Percentiles rank a stretch among this genome's conserved stretches.
Evolutionary conservation across 164 flowering plant genomes (phyloP).

Genomic region (Warburgia ugandensis): DNA sequence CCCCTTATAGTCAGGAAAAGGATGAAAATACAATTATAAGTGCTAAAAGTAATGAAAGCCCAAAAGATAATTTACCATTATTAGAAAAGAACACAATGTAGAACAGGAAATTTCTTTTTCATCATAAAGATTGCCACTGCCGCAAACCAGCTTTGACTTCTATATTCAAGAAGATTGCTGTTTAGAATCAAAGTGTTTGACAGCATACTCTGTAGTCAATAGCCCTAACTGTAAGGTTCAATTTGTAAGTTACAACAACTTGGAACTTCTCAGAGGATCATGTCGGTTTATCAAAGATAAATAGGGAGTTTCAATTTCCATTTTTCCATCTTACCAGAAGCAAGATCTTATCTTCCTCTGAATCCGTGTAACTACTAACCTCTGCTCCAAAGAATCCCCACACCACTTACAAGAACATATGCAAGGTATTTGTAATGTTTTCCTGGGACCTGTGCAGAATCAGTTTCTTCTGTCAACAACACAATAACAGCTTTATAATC

Average conservation of each 20-base stretch:
- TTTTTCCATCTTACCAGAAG: slow-evolving; percentile 74
- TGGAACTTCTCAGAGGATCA: background rate
- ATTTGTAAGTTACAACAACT: background rate
- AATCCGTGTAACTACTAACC: slow-evolving; percentile 62
- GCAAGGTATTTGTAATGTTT: slow-evolving; percentile 70
- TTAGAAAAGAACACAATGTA: too few species aligned
- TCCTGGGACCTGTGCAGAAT: slow-evolving; percentile 37
- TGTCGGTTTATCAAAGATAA: background rate
- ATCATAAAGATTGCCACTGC: too few species aligned
- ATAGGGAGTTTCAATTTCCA: background rate
- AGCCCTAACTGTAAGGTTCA: too few species aligned
- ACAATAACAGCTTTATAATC: background rate
- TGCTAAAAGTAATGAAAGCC: too few species aligned
- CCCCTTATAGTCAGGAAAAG: too few species aligned
- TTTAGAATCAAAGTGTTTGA: too few species aligned
- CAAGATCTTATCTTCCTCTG: slow-evolving; percentile 40
- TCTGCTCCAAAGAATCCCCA: slow-evolving; percentile 34
- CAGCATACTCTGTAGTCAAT: too few species aligned
- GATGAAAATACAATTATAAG: too few species aligned
- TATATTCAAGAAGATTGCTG: too few species aligned
- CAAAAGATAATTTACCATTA: too few species aligned
- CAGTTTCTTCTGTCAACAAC: slow-evolving; percentile 15
- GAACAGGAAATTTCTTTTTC: too few species aligned
- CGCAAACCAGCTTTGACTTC: too few species aligned
- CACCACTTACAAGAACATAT: slow-evolving; percentile 36